These are phyloP conservation scores for Elsinoe fawcettii DNA, from an alignment of 2,329 filamentous ascomycete genomes.

Conservation along the genomic window DNA sequence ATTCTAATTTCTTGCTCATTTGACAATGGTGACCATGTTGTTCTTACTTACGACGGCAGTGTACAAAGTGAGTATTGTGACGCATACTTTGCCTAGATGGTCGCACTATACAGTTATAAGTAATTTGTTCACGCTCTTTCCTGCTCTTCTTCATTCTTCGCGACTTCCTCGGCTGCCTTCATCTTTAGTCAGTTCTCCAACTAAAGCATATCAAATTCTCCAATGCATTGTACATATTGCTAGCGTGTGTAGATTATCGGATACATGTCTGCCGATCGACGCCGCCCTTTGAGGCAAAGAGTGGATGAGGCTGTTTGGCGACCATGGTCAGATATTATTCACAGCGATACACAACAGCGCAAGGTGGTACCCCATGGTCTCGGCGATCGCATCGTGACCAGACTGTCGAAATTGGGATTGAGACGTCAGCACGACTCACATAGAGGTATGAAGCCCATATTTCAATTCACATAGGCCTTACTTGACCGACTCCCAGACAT, in stretches of 20 bases:
- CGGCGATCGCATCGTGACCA: neutral
- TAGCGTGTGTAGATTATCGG: neutral
- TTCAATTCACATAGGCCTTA: neutral
- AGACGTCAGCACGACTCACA: neutral
- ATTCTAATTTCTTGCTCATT: no score
- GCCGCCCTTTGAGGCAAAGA: neutral
- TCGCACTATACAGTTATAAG: no score
- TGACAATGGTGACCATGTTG: no score
- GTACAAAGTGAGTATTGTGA: no score
- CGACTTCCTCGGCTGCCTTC: no score
- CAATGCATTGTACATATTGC: neutral
- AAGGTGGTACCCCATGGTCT: neutral
- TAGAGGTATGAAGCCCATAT: neutral
- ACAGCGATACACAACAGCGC: neutral
- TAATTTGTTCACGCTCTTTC: no score
- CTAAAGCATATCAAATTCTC: neutral
- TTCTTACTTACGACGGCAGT: no score
- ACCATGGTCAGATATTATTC: neutral
- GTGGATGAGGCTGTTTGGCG: slow-evolving; percentile 4
- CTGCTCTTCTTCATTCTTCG: no score
- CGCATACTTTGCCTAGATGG: no score
- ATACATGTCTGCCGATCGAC: neutral
- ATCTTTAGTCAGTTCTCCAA: neutral
- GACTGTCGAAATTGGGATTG: neutral
- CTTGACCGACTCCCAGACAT: neutral